Base-by-base conservation (phyloP, 2,329 filamentous ascomycete species). In the Cercospora sesami region DNA sequence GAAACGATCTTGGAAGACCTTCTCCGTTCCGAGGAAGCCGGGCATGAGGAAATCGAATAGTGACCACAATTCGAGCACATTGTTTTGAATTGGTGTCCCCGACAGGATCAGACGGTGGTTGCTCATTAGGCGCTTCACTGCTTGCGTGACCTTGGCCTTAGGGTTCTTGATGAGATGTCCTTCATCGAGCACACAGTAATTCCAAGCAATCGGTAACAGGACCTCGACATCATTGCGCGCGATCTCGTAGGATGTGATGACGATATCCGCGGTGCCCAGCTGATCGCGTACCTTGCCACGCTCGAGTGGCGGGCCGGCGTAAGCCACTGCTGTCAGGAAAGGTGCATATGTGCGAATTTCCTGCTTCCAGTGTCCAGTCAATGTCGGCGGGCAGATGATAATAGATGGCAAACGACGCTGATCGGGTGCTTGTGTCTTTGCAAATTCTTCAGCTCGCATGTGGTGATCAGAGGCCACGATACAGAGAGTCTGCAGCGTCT, bases 21-120 rank as follows among this genome's bases (percentile, higher is more conserved):
- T 97, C 78, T 99, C 95, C 0, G 90, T 93, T 33, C 95, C 95
- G 7, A 99, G 85, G 83, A 99, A 99, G 2, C 95, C 96, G 3
- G 96, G 95, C 95, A 99, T 99, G 69, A 99, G 84, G 82, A 99
- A 99, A 81, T 99, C 95, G 77, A 99, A 99, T 4, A 99, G 85
- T 0, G 94, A 98, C 94, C 94, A 99, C 4, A 99, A 84, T 78
- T 99, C 94, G 60, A 99, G 82, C 2, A 99, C 94, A 73, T 98
- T 98, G 80, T 98, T 98, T 79, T 98, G 94, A 72, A 98, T 98
- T 0, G 95, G 95, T 1, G 95, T 99, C 48, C 95, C 95, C 0
- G 95, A 99, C 4, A 99, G 86, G 73, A 99, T 99, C 60, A 99
- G 86, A 21, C 95, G 91, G 78, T 99, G 96, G 74, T 99, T 98